Base-by-base conservation (phyloP, 306 rosid species). In the Abrus precatorius region DNA sequence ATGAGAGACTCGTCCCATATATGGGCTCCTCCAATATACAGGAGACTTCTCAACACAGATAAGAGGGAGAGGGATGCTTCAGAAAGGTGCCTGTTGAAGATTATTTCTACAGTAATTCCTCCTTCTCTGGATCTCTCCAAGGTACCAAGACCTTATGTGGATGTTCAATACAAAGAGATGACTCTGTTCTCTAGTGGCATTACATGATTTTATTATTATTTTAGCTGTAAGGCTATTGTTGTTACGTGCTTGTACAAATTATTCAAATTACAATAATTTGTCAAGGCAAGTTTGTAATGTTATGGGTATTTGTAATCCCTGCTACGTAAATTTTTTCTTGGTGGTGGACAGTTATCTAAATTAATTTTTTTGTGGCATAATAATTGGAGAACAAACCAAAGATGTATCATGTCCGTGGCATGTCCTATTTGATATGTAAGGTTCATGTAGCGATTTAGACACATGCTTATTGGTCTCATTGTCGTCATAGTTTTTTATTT, bases 51-150 rank as follows among this genome's bases (percentile, higher is more conserved):
- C 62, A 91, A 97, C 89, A 69, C 20, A 5, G 94, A 94, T 53
- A 94, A 92, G 89, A 89, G 87, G 81, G 97, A 91, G 85, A 88
- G 94, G 88, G 90, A 91, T 86, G 90, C 93, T 74, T 85, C 94
- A 13, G 97, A 94, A 74, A 89, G 97, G 89, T 91, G 93, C 80
- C 69, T 92, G 48, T 79, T 91, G 89, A 89, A 91, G 91, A 88
- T 85, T 57, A 86, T 78, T 76, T 85, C 89, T 61, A 85, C 71
- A 54, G 84, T 94, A 69, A 61, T 92, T 84, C 97, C 97, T 84
- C 97, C 95, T 72, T 83, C 97, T 33, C 59, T 64, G 32, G 85
- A 83, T 70, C 94, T 94, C 34, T 92, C 95, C 70, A 92, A 92
- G 95, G 97, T 91, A 79, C 75, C 48, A 34, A 72, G 54, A 65